Percentiles rank a stretch among this genome's conserved stretches.
phyloP scores from a whole-genome alignment of 192 early-diverging fungal genomes.

The Helicostylum pulchrum region DNA sequence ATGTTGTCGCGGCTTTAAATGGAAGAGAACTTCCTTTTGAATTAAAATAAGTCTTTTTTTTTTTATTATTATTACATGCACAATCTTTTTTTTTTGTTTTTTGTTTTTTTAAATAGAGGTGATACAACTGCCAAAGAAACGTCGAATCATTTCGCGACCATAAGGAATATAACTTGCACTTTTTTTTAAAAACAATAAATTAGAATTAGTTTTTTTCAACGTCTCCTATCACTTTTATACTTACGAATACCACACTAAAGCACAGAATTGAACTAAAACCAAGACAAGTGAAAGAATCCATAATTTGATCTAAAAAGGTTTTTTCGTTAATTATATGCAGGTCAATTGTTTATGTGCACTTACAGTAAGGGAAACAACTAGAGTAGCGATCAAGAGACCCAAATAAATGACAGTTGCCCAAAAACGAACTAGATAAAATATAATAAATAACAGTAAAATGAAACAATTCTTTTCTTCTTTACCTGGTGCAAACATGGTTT shows the following conservation, averaged over 20 bases:
- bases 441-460: neutral
- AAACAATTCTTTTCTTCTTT: neutral
- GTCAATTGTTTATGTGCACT: neutral
- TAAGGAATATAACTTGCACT: constrained; percentile 92
- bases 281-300: constrained; percentile 74
- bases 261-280: constrained; percentile 84
- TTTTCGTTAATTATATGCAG: too few species aligned
- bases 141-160: constrained; percentile 54
- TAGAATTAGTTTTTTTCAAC: neutral
- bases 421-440: constrained; percentile 12
- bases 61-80: neutral
- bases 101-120: constrained; percentile 28
- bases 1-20: constrained; percentile 61
- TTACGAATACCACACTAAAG: constrained; percentile 81
- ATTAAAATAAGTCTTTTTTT: neutral
- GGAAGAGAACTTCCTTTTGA: constrained; percentile 43
- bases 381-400: constrained; percentile 52
- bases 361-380: constrained; percentile 19
- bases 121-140: constrained; percentile 37
- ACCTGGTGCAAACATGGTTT: constrained; percentile 77
- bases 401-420: constrained; percentile 25
- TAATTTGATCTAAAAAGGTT: constrained; percentile 40
- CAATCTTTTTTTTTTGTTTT: too few species aligned
- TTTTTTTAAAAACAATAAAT: constrained; percentile 9
- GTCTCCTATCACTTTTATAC: neutral